Evolutionary conservation across 805 yeast species (phyloP), one percentile per base, ranked within the genome.

Genomic region (Limtongia smithiae): DNA sequence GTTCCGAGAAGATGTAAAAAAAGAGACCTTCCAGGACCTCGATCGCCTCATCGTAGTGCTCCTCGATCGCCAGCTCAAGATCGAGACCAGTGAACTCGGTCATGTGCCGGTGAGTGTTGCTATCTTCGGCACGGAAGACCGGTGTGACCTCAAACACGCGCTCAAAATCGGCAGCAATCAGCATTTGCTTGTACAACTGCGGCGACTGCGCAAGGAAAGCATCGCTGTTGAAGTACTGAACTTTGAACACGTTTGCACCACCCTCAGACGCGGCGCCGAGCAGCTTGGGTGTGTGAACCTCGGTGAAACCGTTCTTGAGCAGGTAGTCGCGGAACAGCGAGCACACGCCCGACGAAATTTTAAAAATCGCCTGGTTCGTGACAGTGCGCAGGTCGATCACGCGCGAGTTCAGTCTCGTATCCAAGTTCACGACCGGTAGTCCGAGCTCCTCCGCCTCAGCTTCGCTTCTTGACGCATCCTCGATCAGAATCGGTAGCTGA

Each of bases 61-160:
- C 96, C 74, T 93, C 97, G 66, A 93, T 85, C 9, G 96, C 86
- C 95, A 93, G 89, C 73, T 93, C 99, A 72, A 93, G 72, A 76
- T 93, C 99, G 63, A 94, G 81, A 51, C 99, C 99, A 55, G 85
- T 85, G 69, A 93, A 93, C 72, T 93, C 99, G 49, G 99, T 93
- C 95, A 93, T 83, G 72, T 93, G 99, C 74, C 99, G 90, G 71
- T 93, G 97, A 18, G 98, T 91, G 76, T 93, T 90, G 55, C 97
- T 91, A 77, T 93, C 91, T 71, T 93, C 99, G 50, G 99, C 99
- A 73, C 99, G 82, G 80, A 93, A 93, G 37, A 93, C 97, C 32
- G 99, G 97, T 1, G 93, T 97, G 64, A 93, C 78, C 74, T 93
- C 99, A 67, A 81, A 93, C 41, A 93, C 99, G 64, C 80, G 81